phyloP scores from a whole-genome alignment of 805 yeast genomes.

The Candida koratica region DNA sequence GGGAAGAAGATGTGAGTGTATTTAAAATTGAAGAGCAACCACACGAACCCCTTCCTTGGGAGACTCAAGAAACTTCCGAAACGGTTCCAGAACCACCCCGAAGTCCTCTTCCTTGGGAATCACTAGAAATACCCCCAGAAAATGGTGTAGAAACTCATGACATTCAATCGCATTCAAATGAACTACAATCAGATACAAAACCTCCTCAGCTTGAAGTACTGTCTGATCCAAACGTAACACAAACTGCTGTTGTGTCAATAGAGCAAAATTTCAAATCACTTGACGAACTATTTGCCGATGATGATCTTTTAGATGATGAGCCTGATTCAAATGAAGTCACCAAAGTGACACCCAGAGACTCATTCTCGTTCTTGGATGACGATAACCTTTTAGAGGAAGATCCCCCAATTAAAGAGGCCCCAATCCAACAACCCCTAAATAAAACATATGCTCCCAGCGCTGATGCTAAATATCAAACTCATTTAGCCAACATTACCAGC shows the following conservation, averaged over 20 bases:
- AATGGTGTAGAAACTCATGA: no score
- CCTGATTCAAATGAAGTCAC: conserved; percentile 7
- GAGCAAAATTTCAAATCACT: no score
- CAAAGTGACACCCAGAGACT: not conserved
- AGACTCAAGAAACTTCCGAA: not conserved
- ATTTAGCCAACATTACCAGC: not conserved
- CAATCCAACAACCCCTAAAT: not conserved
- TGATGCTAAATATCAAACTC: conserved; percentile 1
- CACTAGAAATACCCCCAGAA: no score
- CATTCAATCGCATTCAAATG: no score
- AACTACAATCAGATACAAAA: no score
- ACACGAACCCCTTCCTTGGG: not conserved
- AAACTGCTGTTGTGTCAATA: no score
- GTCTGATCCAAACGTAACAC: no score
- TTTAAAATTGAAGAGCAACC: not conserved
- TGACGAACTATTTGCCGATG: conserved; percentile 14
- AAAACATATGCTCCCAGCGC: not conserved
- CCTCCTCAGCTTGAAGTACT: no score
- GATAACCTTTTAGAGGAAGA: conserved; percentile 19
- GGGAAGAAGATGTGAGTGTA: no score
- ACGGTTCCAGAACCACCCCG: not conserved
- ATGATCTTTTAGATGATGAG: conserved; percentile 20
- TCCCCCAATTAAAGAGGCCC: conserved; percentile 2
- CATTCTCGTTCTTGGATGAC: conserved; percentile 16
- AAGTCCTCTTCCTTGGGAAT: conserved; percentile 3